Evolutionary conservation across 202 grass and related monocot genomes (phyloP).

Genomic region (Musa balbisiana): DNA sequence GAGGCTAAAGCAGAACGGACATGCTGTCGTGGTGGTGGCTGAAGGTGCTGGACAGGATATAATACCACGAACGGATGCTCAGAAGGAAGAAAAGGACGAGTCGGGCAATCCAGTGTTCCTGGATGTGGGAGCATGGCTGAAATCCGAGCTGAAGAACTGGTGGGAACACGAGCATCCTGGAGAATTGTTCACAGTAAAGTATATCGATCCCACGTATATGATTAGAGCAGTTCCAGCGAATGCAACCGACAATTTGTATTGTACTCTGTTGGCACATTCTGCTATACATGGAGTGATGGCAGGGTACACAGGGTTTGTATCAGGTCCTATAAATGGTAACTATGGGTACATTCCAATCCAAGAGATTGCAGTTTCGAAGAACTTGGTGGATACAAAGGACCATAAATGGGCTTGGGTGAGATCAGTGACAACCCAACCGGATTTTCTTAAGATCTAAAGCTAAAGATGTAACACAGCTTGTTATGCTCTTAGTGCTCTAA

Average conservation of each 20-base stretch:
- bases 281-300: slow-evolving; percentile 75
- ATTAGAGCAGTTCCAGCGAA: slow-evolving; percentile 73
- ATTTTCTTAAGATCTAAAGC: slow-evolving; percentile 34
- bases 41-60: slow-evolving; percentile 83
- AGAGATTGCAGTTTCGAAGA: slow-evolving; percentile 58
- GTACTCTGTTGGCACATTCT: slow-evolving; percentile 79
- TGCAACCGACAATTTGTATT: slow-evolving; percentile 69
- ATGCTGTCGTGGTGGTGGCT: slow-evolving; percentile 67
- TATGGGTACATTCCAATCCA: slow-evolving; percentile 78
- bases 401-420: slow-evolving; percentile 92
- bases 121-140: slow-evolving; percentile 61
- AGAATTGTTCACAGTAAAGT: slow-evolving; percentile 76
- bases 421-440: slow-evolving; percentile 64
- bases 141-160: slow-evolving; percentile 65
- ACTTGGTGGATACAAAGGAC: slow-evolving; percentile 61
- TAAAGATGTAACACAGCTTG: not conserved
- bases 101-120: slow-evolving; percentile 64
- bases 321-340: slow-evolving; percentile 61
- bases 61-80: slow-evolving; percentile 43
- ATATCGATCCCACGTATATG: slow-evolving; percentile 93
- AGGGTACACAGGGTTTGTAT: slow-evolving; percentile 65
- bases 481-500: not conserved
- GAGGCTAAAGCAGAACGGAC: slow-evolving; percentile 57
- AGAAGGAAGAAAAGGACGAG: slow-evolving; percentile 55
- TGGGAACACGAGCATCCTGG: slow-evolving; percentile 51